A percentile compares a stretch with the other conserved stretches of the same genome.
Evolutionary conservation across 495 filamentous ascomycete species (phyloP).

Genomic region (Penicillium samsonianum): DNA sequence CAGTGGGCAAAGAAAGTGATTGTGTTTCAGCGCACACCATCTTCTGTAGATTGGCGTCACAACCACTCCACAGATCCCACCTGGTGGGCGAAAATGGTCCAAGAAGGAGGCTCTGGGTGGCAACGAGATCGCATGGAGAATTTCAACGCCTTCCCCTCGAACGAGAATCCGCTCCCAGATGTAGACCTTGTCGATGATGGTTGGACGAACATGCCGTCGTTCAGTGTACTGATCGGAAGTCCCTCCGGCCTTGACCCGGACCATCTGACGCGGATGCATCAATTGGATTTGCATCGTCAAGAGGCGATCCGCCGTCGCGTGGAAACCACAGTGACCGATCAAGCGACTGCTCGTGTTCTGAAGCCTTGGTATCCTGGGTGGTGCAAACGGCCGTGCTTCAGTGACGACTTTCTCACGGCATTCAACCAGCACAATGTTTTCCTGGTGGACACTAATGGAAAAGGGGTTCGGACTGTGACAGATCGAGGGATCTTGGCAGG

Average conservation of each 20-base stretch:
- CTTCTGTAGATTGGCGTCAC: constrained; percentile 49
- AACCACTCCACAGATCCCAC: constrained; percentile 8
- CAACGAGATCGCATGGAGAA: constrained; percentile 27
- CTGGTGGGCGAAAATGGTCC: constrained; percentile 36
- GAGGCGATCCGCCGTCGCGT: constrained; percentile 7
- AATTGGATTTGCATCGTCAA: constrained; percentile 8
- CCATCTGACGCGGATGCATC: not conserved
- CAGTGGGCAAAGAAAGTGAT: constrained; percentile 35
- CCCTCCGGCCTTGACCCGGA: not conserved
- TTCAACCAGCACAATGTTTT: constrained; percentile 32
- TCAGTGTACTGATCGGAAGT: constrained; percentile 2
- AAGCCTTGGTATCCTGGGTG: constrained; percentile 36
- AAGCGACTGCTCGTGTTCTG: constrained; percentile 22
- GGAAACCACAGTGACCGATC: constrained; percentile 17
- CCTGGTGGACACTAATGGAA: constrained; percentile 35
- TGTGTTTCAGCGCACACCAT: constrained; percentile 55
- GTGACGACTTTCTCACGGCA: constrained; percentile 34
- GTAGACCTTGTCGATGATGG: constrained; percentile 41
- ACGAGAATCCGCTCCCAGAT: constrained; percentile 1
- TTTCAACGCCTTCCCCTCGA: constrained; percentile 10
- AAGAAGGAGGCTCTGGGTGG: constrained; percentile 49
- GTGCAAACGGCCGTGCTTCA: constrained; percentile 37
- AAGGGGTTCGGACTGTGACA: constrained; percentile 25
- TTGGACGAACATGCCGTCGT: constrained; percentile 36
- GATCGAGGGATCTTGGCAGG: constrained; percentile 27